phyloP scores from a whole-genome alignment of 495 filamentous ascomycete genomes.

The Bacidia gigantensis region DNA sequence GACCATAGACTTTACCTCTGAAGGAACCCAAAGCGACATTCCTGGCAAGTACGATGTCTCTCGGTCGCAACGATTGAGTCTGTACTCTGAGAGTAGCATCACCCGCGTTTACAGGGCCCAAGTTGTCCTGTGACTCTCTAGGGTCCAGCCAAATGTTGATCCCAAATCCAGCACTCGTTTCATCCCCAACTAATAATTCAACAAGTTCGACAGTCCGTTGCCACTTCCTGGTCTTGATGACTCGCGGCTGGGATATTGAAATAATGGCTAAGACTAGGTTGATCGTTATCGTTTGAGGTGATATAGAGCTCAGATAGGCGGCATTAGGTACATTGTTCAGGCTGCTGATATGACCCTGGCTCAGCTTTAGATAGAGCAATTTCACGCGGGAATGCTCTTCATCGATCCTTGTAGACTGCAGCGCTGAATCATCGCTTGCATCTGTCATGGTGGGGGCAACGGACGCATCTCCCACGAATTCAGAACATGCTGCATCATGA shows the following conservation, averaged over 20 bases:
- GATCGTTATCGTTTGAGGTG: conserved; percentile 65
- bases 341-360: conserved; percentile 36
- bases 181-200: conserved; percentile 74
- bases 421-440: conserved; percentile 22
- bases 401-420: conserved; percentile 12
- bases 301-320: conserved; percentile 49
- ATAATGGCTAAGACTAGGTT: conserved; percentile 71
- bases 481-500: conserved; percentile 41
- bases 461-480: conserved; percentile 23
- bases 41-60: conserved; percentile 61
- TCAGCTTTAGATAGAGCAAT: conserved; percentile 12
- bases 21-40: conserved; percentile 68
- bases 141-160: conserved; percentile 69
- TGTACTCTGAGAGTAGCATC: conserved; percentile 24
- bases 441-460: conserved; percentile 5
- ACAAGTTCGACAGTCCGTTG: conserved; percentile 42
- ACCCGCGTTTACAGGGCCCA: conserved; percentile 17
- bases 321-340: conserved; percentile 60
- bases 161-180: conserved; percentile 67
- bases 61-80: conserved; percentile 36
- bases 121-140: conserved; percentile 14
- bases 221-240: conserved; percentile 32
- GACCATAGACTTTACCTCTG: conserved; percentile 60
- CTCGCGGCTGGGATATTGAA: conserved; percentile 51
- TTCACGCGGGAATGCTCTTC: conserved; percentile 11